Evolutionary conservation across 345 rosid species (phyloP).

Genomic region (Gossypium thurberi): DNA sequence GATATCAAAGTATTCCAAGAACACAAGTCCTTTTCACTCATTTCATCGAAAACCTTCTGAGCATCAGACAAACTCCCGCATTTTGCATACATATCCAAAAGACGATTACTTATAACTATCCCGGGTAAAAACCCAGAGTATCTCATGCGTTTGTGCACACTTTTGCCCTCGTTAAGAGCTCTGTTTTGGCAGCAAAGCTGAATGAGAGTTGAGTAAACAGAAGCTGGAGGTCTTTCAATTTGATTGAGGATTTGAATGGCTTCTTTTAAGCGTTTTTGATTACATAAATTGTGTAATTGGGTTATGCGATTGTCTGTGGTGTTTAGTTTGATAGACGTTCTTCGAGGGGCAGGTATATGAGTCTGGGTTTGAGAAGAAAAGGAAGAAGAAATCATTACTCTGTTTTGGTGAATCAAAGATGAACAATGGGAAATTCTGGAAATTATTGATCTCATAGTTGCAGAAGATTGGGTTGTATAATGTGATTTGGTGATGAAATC

Average conservation of each 20-base stretch:
- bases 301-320: conserved; percentile 26
- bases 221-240: conserved; percentile 46
- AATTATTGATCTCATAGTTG: conserved; percentile 18
- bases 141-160: conserved; percentile 49
- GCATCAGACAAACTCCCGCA: conserved; percentile 50
- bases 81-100: conserved; percentile 66
- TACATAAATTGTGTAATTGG: conserved; percentile 50
- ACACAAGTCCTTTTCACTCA: conserved; percentile 60
- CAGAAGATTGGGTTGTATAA: not conserved
- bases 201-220: conserved; percentile 57
- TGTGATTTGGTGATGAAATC: not conserved
- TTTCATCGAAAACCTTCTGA: conserved; percentile 50
- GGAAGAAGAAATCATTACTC: conserved; percentile 10
- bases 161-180: conserved; percentile 45
- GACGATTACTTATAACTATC: conserved; percentile 50
- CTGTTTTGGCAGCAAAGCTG: conserved; percentile 45
- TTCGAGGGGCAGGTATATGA: conserved; percentile 11
- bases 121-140: conserved; percentile 62
- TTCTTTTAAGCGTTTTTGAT: conserved; percentile 41
- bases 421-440: conserved; percentile 4
- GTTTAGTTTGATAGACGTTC: conserved; percentile 37
- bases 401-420: conserved; percentile 8
- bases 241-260: conserved; percentile 51
- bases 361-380: conserved; percentile 28
- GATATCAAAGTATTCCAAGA: conserved; percentile 76